These are phyloP conservation scores for Chytriomyces confervae DNA, from an alignment of 192 early-diverging fungal genomes.

Conservation along the genomic window DNA sequence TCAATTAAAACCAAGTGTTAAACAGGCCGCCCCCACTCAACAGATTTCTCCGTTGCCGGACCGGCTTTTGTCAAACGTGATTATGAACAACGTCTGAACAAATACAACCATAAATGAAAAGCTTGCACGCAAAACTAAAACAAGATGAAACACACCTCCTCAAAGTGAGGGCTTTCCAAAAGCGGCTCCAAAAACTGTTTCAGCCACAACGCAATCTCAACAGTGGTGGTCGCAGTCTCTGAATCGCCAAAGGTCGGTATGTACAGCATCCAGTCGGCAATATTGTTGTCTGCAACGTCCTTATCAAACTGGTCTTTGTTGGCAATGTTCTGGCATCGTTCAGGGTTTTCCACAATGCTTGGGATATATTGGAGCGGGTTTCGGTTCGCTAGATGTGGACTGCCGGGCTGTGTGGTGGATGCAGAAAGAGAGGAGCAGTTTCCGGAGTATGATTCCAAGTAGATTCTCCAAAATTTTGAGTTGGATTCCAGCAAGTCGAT, in stretches of 20 bases:
- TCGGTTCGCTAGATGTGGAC: background rate
- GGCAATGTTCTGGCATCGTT: slow-evolving; percentile 62
- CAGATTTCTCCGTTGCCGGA: background rate
- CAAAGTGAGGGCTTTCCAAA: slow-evolving; percentile 50
- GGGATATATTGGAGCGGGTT: slow-evolving; percentile 13
- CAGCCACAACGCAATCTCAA: slow-evolving; percentile 57
- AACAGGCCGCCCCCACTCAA: background rate
- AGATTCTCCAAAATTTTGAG: slow-evolving; percentile 64
- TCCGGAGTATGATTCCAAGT: slow-evolving; percentile 61
- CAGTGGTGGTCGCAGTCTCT: slow-evolving; percentile 53
- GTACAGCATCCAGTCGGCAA: slow-evolving; percentile 59
- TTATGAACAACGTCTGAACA: slow-evolving; percentile 44
- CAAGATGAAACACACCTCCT: slow-evolving; percentile 13
- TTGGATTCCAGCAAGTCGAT: slow-evolving; percentile 60
- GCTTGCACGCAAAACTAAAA: background rate
- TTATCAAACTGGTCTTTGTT: slow-evolving; percentile 52
- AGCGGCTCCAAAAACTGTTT: slow-evolving; percentile 54
- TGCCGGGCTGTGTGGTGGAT: slow-evolving; percentile 6
- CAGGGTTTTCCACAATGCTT: slow-evolving; percentile 28
- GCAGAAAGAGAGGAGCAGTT: slow-evolving; percentile 1
- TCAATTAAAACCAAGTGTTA: background rate
- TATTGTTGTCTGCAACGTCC: slow-evolving; percentile 52
- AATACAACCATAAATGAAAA: slow-evolving; percentile 45
- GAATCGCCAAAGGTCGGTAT: slow-evolving; percentile 50
- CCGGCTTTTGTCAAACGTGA: slow-evolving; percentile 50